Evolutionary conservation across 768 basidiomycete genomes (phyloP), one percentile per base, ranked within the genome.

Genomic region (Hebeloma cylindrosporum): DNA sequence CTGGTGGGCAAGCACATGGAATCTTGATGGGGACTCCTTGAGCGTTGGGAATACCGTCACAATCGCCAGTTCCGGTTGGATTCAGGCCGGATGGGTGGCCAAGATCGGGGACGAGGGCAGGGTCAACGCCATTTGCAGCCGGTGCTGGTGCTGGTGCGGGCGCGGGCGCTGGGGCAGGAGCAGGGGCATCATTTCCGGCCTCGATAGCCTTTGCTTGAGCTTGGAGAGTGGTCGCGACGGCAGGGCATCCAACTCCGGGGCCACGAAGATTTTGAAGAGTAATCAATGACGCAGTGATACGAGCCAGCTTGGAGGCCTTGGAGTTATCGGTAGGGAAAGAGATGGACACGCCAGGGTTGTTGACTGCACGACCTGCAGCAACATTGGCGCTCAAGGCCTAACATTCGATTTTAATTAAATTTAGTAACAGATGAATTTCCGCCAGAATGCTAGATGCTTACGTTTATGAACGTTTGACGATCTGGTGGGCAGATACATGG

Each of bases 261-360:
- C 85, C 86, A 37, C 73, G 68, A 29, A 88, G 60, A 61, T 88
- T 89, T 66, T 89, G 87, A n/a, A 88, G 66, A 5, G 86, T 83
- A 26, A 85, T 74, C 8, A 80, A 57, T 4, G 79, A 73, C 20
- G 84, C 73, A 35, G 78, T 66, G 47, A 88, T 67, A 23, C 86
- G 79, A 0, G 79, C 68, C 33, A 75, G 62, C 56, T 79, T 70
- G 36, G 79, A 77, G 6, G 60, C 63, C 43, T 68, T 71, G 5
- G 77, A 79, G 52, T 71, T 66, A 53, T 80, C 83, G 1, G 75
- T 75, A 2, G 85, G 86, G 73, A 85, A 90, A 10, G 74, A 70
- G 2, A 87, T 65, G 11, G 60, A 42, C 40, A 87, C 68, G 2
- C 66, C 58, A 7, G 85, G 80, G 60, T 88, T 87, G 63, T 86